Evolutionary conservation across 2,329 filamentous ascomycete species (phyloP).

Genomic region (Fonsecaea multimorphosa): DNA sequence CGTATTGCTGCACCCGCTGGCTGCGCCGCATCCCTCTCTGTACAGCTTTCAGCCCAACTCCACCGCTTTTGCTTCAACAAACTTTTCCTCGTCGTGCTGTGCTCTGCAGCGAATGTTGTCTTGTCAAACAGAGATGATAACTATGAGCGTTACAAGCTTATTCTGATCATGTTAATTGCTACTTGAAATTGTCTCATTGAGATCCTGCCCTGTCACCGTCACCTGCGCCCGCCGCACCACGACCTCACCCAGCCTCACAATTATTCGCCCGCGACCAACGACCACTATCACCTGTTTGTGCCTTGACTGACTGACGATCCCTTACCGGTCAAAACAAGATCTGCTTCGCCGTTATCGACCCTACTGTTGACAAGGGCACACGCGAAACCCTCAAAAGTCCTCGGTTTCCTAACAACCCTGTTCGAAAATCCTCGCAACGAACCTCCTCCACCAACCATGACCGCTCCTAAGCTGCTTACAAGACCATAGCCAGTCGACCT

Average conservation of each 20-base stretch:
- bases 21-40: slow-evolving; percentile 3
- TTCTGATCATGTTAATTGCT: slow-evolving; percentile 6
- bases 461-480: background rate
- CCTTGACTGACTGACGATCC: background rate
- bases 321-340: background rate
- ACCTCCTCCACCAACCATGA: slow-evolving; percentile 20
- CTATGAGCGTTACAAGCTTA: slow-evolving; percentile 8
- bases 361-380: background rate
- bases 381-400: background rate
- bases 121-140: slow-evolving; percentile 20
- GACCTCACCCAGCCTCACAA: slow-evolving; percentile 34
- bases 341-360: background rate
- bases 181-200: background rate
- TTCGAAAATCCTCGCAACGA: background rate
- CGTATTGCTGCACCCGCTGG: background rate
- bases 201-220: background rate
- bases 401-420: too few relatives aligned
- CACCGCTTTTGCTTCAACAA: slow-evolving; percentile 14
- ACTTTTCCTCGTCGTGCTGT: slow-evolving; percentile 21
- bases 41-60: slow-evolving; percentile 14
- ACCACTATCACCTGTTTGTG: background rate
- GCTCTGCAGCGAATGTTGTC: slow-evolving; percentile 17
- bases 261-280: slow-evolving; percentile 21
- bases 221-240: slow-evolving; percentile 5
- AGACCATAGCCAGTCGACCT: slow-evolving; percentile 15